Conservation (phyloP, 768 basidiomycete species). For the Lyophyllum semitale region DNA sequence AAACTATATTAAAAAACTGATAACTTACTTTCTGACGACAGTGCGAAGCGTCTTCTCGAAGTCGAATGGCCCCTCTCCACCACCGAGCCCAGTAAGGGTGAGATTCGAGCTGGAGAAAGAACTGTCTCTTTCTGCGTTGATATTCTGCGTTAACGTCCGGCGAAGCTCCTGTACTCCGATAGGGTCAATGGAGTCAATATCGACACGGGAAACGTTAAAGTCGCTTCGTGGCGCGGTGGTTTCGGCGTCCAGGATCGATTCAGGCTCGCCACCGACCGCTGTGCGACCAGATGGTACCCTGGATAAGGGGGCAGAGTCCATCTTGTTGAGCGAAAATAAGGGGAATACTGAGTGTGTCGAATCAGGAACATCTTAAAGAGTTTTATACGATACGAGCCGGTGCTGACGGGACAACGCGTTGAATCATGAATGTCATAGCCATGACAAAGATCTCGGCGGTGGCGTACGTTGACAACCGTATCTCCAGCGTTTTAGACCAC, state of each 20-base stretch:
- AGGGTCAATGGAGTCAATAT: slow-evolving; percentile 49
- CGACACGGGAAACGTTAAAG: slow-evolving; percentile 30
- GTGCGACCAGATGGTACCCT: slow-evolving; percentile 10
- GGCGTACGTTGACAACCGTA: too few species aligned
- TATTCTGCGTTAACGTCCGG: slow-evolving; percentile 20
- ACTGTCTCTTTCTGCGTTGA: background rate
- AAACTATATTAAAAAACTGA: background rate
- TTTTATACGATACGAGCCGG: too few species aligned
- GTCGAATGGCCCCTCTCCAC: slow-evolving; percentile 28
- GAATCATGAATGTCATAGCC: too few species aligned
- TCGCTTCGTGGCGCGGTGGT: background rate
- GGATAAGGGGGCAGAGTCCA: slow-evolving; percentile 13
- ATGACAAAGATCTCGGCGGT: too few species aligned
- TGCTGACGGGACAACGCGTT: too few species aligned
- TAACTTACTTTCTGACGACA: slow-evolving; percentile 25
- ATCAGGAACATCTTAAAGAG: background rate
- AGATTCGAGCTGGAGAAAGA: slow-evolving; percentile 15
- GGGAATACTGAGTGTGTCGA: too few species aligned
- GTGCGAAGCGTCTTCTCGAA: slow-evolving; percentile 29
- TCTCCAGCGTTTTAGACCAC: too few species aligned
- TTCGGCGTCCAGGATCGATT: background rate
- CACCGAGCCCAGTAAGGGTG: slow-evolving; percentile 21
- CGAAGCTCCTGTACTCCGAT: slow-evolving; percentile 35
- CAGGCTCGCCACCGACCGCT: background rate
- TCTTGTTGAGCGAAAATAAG: background rate